A percentile compares a stretch with the other conserved stretches of the same genome.
These are phyloP conservation scores for Whalleya microplaca DNA, from an alignment of 2,329 filamentous ascomycete genomes.

Conservation along the genomic window DNA sequence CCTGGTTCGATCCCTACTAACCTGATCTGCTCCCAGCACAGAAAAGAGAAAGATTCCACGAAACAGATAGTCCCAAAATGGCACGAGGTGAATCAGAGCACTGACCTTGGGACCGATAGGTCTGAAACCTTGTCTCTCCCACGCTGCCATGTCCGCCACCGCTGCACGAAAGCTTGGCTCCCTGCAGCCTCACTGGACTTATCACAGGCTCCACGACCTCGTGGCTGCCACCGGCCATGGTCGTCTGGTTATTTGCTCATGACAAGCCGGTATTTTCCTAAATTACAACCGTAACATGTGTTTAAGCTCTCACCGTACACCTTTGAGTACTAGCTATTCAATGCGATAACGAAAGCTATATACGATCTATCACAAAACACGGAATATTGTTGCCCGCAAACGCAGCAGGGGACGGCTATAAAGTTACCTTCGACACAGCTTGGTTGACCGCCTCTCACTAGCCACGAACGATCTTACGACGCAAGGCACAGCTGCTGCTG, in stretches of 20 bases:
- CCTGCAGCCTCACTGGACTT: conserved; percentile 34
- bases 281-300: conserved; percentile 4
- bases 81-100: conserved; percentile 22
- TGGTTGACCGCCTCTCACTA: background rate
- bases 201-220: conserved; percentile 23
- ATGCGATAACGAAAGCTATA: conserved; percentile 14
- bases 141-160: conserved; percentile 18
- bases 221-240: conserved; percentile 19
- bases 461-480: background rate
- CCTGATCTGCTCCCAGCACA: conserved; percentile 7
- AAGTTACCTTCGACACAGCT: background rate
- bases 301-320: conserved; percentile 21
- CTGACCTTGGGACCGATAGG: conserved; percentile 21
- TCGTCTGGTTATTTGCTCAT: conserved; percentile 19
- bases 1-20: background rate
- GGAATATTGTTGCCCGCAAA: background rate
- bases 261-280: conserved; percentile 23
- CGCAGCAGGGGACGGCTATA: no score
- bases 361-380: conserved; percentile 1
- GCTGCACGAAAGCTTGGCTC: conserved; percentile 32
- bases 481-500: background rate
- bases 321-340: background rate
- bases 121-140: conserved; percentile 16
- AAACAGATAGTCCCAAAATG: conserved; percentile 19
- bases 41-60: conserved; percentile 21